phyloP scores from a whole-genome alignment of 2,329 filamentous ascomycete genomes.

The Leptographium flavum region DNA sequence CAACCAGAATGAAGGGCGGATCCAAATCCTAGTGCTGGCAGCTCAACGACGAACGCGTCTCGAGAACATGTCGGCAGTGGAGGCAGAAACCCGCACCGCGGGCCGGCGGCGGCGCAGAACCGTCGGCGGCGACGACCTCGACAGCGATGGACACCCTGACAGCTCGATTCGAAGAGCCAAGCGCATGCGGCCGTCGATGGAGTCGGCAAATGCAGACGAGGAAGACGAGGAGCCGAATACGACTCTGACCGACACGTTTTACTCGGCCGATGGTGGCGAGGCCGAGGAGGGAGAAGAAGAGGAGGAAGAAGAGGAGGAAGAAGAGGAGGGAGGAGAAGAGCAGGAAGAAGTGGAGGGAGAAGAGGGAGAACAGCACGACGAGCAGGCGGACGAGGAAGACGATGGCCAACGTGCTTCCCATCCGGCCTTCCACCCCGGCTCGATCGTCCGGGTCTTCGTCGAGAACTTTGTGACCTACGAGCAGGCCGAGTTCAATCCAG shows the following conservation, averaged over 20 bases:
- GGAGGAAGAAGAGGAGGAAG: constrained; percentile 7
- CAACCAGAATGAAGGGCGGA: not conserved
- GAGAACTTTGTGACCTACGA: constrained; percentile 93
- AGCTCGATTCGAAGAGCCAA: constrained; percentile 16
- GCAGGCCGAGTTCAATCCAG: constrained; percentile 77
- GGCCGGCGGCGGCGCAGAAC: constrained; percentile 28
- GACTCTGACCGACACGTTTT: constrained; percentile 4
- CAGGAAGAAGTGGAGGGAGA: too few relatives aligned
- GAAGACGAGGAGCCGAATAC: constrained; percentile 6
- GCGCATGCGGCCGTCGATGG: constrained; percentile 17
- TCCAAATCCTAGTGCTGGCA: not conserved
- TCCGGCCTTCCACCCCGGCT: constrained; percentile 51
- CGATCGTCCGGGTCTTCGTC: constrained; percentile 77
- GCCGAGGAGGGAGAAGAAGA: constrained; percentile 7
- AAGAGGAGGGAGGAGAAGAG: too few relatives aligned
- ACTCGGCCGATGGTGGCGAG: constrained; percentile 4
- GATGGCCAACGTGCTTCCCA: constrained; percentile 7
- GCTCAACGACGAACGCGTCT: not conserved
- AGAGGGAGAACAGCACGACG: too few relatives aligned
- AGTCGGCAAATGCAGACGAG: not conserved
- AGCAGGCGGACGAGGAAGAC: constrained; percentile 7
- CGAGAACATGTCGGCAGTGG: constrained; percentile 21
- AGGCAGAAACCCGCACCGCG: constrained; percentile 22
- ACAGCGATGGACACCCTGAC: constrained; percentile 14
- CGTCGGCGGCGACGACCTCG: constrained; percentile 21